A percentile compares a stretch with the other conserved stretches of the same genome.
phyloP scores from a whole-genome alignment of 176 grass and related monocot species.

The maize (Zea mays) region Zm-B73-REFERENCE-NAM-5.0 NC_050096.1:282985001-282985500 shows the following conservation, averaged over 20 bases:
- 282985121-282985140: slow-evolving; percentile 93
- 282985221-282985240: background rate
- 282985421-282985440: slow-evolving; percentile 16
- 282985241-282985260: background rate
- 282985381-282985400: background rate
- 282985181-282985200: slow-evolving; percentile 83
- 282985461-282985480: slow-evolving; percentile 27
- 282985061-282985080: slow-evolving; percentile 22
- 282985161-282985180: slow-evolving; percentile 97
- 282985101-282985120: slow-evolving; percentile 90
- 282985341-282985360: slow-evolving; percentile 13
- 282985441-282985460: slow-evolving; percentile 22
- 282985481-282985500: slow-evolving; percentile 96
- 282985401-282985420: slow-evolving; percentile 3
- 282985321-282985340: slow-evolving; percentile 5
- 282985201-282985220: slow-evolving; percentile 6
- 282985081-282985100: slow-evolving; percentile 20
- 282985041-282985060: slow-evolving; percentile 25
- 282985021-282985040: slow-evolving; percentile 24
- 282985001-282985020: slow-evolving; percentile 20
- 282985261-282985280: background rate
- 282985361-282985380: slow-evolving; percentile 10
- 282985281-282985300: background rate
- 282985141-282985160: slow-evolving; percentile 90
- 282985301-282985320: background rate